Evolutionary conservation across 805 yeast species (phyloP).

Genomic region (Wickerhamomyces silvicola): DNA sequence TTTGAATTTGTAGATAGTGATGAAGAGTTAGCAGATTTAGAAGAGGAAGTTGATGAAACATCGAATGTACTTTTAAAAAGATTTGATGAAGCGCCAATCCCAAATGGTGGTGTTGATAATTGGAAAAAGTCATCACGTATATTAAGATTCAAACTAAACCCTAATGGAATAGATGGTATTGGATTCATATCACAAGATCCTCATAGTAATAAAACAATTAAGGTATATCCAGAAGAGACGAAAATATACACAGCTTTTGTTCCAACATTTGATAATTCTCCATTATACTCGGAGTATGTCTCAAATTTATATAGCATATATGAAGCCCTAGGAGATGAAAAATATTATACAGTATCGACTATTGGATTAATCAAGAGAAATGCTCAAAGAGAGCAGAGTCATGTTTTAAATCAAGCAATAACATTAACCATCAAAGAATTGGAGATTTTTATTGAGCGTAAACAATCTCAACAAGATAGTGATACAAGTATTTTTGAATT

Average conservation of each 20-base stretch:
- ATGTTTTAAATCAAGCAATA: constrained; percentile 30
- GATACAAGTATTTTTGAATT: constrained; percentile 28
- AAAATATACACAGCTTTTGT: constrained; percentile 35
- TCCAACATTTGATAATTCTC: constrained; percentile 34
- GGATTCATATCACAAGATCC: constrained; percentile 30
- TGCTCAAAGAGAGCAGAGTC: constrained; percentile 28
- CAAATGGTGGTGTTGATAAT: constrained; percentile 23
- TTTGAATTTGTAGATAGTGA: constrained; percentile 16
- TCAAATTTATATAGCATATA: constrained; percentile 45
- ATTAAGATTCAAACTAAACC: constrained; percentile 43
- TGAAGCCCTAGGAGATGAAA: constrained; percentile 41
- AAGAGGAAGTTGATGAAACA: constrained; percentile 20
- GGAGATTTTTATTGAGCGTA: constrained; percentile 25
- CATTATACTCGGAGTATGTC: constrained; percentile 40
- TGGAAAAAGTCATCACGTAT: constrained; percentile 30
- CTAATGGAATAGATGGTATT: constrained; percentile 32
- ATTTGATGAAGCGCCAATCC: constrained; percentile 29
- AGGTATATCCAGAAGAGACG: constrained; percentile 32
- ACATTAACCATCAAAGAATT: constrained; percentile 27
- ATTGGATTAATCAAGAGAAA: constrained; percentile 31
- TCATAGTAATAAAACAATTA: constrained; percentile 18
- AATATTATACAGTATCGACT: constrained; percentile 33
- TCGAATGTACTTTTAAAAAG: constrained; percentile 24
- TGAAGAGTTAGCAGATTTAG: constrained; percentile 12
- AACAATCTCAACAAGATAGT: constrained; percentile 24